Base-by-base conservation (phyloP, 1,284 basidiomycete genomes). In the Boletus holoroseus region DNA sequence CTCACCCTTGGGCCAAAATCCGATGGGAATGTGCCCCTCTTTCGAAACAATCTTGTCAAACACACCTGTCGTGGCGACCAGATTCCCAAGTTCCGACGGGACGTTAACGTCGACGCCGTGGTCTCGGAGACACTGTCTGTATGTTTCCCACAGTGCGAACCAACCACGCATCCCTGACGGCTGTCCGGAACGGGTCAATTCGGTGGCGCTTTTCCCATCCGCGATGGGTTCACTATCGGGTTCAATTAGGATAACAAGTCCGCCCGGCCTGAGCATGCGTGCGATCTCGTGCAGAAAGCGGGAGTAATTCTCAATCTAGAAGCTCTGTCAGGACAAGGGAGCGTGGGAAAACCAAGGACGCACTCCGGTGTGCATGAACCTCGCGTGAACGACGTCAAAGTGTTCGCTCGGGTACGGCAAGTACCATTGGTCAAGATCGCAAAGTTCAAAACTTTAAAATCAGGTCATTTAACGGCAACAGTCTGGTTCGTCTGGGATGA, bases 311-410 rank as follows among this genome's bases (percentile, higher is more conserved):
- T 71, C 72, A 54, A 85, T 81, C 82, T 84, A 60, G 44, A 45
- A 54, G 49, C 31, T 16, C 20, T 28, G 42, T 49, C 62, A 57
- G 18, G 31, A 39, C 41, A 11, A 44, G 39, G 1, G 49, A 49
- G 49, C 31, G 24, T 26, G 24, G 7, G n/a, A 45, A 55, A 55
- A 36, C 1, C 9, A 3, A 42, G 16, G n/a, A 71, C 70, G 59
- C 54, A 67, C 74, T 47, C 83, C 82, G 16, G 74, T 77, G 56
- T 83, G 80, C 60, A 85, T 75, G 30, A 75, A 81, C 45, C 83
- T 77, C 35, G 80, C 82, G 60, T 86, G 83, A 39, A 85, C 74
- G 55, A 85, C 68, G 62, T 85, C 81, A 58, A 85, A 85, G 44
- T 79, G 72, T 36, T 68, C 71, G 59, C 76, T 74, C 27, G 78